Evolutionary conservation across 1,139 yeast genomes (phyloP).

Genomic region (Debaryomycetaceae sp.): DNA sequence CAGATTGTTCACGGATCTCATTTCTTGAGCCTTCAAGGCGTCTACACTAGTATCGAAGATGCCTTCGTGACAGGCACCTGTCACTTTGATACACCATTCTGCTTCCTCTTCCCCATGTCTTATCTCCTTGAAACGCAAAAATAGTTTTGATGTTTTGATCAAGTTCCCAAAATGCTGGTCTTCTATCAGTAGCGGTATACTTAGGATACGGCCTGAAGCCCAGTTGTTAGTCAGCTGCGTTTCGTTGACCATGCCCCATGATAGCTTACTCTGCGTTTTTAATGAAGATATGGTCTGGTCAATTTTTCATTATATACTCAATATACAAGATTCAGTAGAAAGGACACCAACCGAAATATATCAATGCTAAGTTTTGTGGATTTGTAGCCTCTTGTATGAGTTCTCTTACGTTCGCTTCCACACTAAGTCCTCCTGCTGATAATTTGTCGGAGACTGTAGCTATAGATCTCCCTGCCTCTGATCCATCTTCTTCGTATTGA

Average conservation of each 20-base stretch:
- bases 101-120: slow-evolving; percentile 14
- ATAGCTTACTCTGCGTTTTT: neutral
- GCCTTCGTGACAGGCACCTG: slow-evolving; percentile 18
- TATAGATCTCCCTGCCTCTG: slow-evolving; percentile 80
- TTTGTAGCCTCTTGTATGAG: slow-evolving; percentile 75
- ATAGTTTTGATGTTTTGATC: slow-evolving; percentile 14
- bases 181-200: slow-evolving; percentile 21
- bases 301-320: neutral
- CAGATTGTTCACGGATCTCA: slow-evolving; percentile 2
- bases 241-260: neutral
- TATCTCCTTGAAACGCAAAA: slow-evolving; percentile 13
- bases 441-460: slow-evolving; percentile 70
- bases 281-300: neutral
- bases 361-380: slow-evolving; percentile 62
- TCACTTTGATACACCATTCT: slow-evolving; percentile 12
- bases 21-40: slow-evolving; percentile 2
- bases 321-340: slow-evolving; percentile 29
- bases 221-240: neutral
- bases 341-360: slow-evolving; percentile 84
- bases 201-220: slow-evolving; percentile 11
- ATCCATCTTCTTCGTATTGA: slow-evolving; percentile 49
- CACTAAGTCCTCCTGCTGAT: slow-evolving; percentile 62
- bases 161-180: slow-evolving; percentile 12
- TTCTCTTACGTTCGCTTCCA: slow-evolving; percentile 82
- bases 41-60: slow-evolving; percentile 11